phyloP scores from a whole-genome alignment of 495 filamentous ascomycete species.

The Cercophora scortea region DNA sequence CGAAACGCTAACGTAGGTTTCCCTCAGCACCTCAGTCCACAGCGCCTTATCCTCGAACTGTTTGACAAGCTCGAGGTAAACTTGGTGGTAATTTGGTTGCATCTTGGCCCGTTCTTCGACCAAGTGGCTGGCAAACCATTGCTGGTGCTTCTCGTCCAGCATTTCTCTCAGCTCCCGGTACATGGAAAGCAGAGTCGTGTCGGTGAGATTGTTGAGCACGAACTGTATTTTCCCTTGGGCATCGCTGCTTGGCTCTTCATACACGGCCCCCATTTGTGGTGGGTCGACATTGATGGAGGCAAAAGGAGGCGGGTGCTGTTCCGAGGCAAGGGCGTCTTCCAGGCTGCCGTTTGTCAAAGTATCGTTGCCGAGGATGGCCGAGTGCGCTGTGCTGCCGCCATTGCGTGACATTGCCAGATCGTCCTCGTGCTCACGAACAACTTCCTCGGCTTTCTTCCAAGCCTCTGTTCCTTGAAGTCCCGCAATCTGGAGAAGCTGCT shows the following conservation, averaged over 20 bases:
- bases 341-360: slow-evolving; percentile 55
- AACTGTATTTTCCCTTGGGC: slow-evolving; percentile 91
- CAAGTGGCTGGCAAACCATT: slow-evolving; percentile 95
- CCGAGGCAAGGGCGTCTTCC: slow-evolving; percentile 49
- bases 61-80: slow-evolving; percentile 85
- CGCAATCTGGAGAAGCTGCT: slow-evolving; percentile 69
- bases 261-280: slow-evolving; percentile 48
- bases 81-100: slow-evolving; percentile 88
- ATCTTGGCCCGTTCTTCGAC: slow-evolving; percentile 94
- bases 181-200: slow-evolving; percentile 76
- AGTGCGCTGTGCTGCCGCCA: slow-evolving; percentile 19
- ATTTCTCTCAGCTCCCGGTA: slow-evolving; percentile 69
- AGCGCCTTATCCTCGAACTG: slow-evolving; percentile 70
- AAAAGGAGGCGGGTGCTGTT: slow-evolving; percentile 54
- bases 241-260: slow-evolving; percentile 75
- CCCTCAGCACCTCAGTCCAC: slow-evolving; percentile 82
- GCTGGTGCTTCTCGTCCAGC: slow-evolving; percentile 70
- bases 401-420: slow-evolving; percentile 39
- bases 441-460: slow-evolving; percentile 72
- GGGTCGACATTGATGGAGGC: slow-evolving; percentile 67
- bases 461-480: slow-evolving; percentile 77
- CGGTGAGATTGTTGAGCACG: slow-evolving; percentile 90
- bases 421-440: slow-evolving; percentile 57
- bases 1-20: slow-evolving; percentile 81
- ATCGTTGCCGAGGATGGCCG: slow-evolving; percentile 6